Evolutionary conservation across 805 yeast genomes (phyloP).

Genomic region (Gaillardinia entomophila): DNA sequence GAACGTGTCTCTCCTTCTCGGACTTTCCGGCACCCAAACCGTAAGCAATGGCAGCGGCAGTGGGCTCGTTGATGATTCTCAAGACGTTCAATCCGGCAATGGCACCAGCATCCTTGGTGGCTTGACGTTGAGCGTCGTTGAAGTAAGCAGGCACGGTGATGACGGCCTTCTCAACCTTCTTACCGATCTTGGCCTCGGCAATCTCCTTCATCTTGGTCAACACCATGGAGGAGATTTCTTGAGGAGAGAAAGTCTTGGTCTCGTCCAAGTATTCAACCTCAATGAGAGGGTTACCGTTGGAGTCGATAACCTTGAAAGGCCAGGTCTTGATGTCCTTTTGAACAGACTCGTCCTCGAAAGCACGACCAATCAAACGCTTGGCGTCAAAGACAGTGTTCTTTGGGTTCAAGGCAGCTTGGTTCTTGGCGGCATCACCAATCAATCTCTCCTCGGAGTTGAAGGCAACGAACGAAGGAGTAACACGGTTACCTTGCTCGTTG

Average conservation of each 20-base stretch:
- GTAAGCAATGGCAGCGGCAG: slow-evolving; percentile 42
- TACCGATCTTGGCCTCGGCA: slow-evolving; percentile 87
- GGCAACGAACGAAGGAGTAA: slow-evolving; percentile 47
- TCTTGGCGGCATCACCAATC: slow-evolving; percentile 48
- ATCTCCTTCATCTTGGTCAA: slow-evolving; percentile 54
- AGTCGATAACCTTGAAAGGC: slow-evolving; percentile 42
- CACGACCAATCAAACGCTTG: slow-evolving; percentile 56
- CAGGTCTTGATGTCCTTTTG: slow-evolving; percentile 49
- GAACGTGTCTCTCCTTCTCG: slow-evolving; percentile 58
- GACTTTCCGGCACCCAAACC: slow-evolving; percentile 20
- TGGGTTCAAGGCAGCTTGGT: slow-evolving; percentile 48
- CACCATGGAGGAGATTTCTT: slow-evolving; percentile 45
- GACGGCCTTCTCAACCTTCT: slow-evolving; percentile 55
- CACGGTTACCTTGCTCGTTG: slow-evolving; percentile 49
- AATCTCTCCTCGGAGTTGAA: slow-evolving; percentile 45
- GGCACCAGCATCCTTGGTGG: slow-evolving; percentile 49
- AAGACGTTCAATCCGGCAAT: slow-evolving; percentile 46
- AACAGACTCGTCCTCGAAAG: slow-evolving; percentile 53
- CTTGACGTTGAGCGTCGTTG: slow-evolving; percentile 47
- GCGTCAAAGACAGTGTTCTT: slow-evolving; percentile 46
- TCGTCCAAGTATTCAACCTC: slow-evolving; percentile 45
- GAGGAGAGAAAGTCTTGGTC: slow-evolving; percentile 43
- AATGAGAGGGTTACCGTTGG: slow-evolving; percentile 42
- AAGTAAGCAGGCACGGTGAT: slow-evolving; percentile 47
- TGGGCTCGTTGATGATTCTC: slow-evolving; percentile 45